A percentile compares a stretch with the other conserved stretches of the same genome.
These are phyloP conservation scores for Taphrina confusa DNA, from an alignment of 1,139 yeast species.

Conservation along the genomic window DNA sequence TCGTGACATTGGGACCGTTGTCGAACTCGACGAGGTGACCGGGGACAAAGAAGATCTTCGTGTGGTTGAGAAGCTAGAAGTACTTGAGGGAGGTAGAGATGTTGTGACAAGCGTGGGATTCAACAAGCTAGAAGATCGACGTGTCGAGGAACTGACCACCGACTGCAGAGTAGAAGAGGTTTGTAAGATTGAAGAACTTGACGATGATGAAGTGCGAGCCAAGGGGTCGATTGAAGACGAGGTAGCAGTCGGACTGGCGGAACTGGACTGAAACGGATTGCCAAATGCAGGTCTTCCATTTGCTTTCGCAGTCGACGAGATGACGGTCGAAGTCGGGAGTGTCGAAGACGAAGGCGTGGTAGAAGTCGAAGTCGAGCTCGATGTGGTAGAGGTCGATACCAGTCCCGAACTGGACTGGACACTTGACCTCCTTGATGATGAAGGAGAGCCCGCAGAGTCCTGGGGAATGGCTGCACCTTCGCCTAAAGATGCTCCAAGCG, in stretches of 20 bases:
- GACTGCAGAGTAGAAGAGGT: neutral
- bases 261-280: too few species aligned
- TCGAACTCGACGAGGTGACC: neutral
- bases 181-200: neutral
- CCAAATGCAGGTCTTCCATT: neutral
- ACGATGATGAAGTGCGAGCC: neutral
- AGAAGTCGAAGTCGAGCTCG: slow-evolving; percentile 1
- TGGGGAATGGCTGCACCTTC: slow-evolving; percentile 21
- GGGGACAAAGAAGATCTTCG: slow-evolving; percentile 2
- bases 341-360: neutral
- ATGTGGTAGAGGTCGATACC: too few species aligned
- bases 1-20: neutral
- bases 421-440: slow-evolving; percentile 19
- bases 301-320: neutral
- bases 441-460: neutral
- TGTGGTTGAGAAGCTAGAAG: neutral
- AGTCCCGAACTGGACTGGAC: slow-evolving; percentile 9
- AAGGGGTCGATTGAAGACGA: neutral
- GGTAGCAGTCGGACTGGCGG: neutral
- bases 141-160: neutral
- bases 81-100: neutral
- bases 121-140: slow-evolving; percentile 4
- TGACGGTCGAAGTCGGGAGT: neutral
- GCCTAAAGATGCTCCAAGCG: slow-evolving; percentile 6
- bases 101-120: slow-evolving; percentile 8